A percentile compares a stretch with the other conserved stretches of the same genome.
phyloP scores from a whole-genome alignment of 257 asterid species.

The Euphrasia confusa region DNA sequence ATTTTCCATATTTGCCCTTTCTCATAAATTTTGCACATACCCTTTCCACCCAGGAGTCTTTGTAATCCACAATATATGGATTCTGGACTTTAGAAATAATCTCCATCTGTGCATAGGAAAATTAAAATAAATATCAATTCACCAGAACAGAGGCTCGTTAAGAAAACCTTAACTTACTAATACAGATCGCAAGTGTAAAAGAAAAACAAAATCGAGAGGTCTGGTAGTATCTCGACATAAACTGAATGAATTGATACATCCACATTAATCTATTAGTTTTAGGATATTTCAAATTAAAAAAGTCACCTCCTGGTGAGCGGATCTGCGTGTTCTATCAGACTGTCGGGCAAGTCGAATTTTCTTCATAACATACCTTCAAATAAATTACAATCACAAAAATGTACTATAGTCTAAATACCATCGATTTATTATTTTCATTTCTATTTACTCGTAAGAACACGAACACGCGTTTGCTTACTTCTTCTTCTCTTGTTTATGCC shows the following conservation, averaged over 20 bases:
- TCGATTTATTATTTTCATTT: neutral
- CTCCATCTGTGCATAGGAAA: conserved; percentile 69
- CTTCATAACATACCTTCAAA: conserved; percentile 85
- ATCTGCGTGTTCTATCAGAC: conserved; percentile 92
- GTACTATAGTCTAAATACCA: neutral
- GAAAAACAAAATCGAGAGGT: neutral
- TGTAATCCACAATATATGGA: conserved; percentile 89
- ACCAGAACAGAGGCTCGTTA: neutral
- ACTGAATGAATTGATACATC: neutral
- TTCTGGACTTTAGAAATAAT: conserved; percentile 72
- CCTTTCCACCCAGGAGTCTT: conserved; percentile 99
- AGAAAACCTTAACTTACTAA: too few relatives aligned
- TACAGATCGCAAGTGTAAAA: neutral
- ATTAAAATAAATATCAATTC: conserved; percentile 8
- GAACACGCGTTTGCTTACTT: conserved; percentile 47
- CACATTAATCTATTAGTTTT: neutral
- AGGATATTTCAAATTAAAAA: conserved; percentile 18
- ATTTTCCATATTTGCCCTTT: neutral
- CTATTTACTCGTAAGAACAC: neutral
- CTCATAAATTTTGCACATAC: conserved; percentile 33
- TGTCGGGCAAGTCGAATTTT: conserved; percentile 98
- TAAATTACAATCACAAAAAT: conserved; percentile 9
- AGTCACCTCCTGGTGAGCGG: conserved; percentile 95
- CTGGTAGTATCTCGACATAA: too few relatives aligned
- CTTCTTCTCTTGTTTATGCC: conserved; percentile 90